Base-by-base conservation (phyloP, 1,284 basidiomycete genomes). In the Leccinum pachyderme region DNA sequence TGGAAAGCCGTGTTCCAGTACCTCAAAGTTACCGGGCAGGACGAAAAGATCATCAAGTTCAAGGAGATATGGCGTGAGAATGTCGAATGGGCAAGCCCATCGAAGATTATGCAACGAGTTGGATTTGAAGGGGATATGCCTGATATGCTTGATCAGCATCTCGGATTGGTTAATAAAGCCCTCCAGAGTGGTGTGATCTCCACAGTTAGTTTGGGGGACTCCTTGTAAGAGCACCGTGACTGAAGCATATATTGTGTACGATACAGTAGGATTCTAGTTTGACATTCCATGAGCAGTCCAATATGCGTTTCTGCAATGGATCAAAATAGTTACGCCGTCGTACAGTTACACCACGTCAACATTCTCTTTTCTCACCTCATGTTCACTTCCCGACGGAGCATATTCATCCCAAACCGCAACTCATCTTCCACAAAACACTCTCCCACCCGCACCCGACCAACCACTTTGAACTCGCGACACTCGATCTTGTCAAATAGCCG, bases 401-500 rank as follows among this genome's bases (percentile, higher is more conserved):
- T 59, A 0, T 66, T 63, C 32, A 67, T 52, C n/a, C 64, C 65
- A n/a, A 70, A 63, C 7, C 28, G 59, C 43, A 54, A 43, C 33
- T 53, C 57, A 6, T 8, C 29, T 37, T 65, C 60, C 11, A 65
- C 18, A 4, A 25, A 54, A 8, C 18, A 27, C 37, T 60, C 54
- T 33, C 56, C 53, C 3, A 67, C 13, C 61, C 65, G 55, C 18
- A 62, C 56, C 9, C 52, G 53, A 9, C 63, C 57, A 47, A 58
- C 55, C 28, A 73, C 22, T 43, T 57, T 59, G 55, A 73, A 73
- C 52, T 64, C 55, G 2, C 69, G 63, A 44, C 65, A 67, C 2
- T 75, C 72, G 28, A 56, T 51, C 62, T 65, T 72, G 24, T 71
- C 60, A 45, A 74, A 73, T 33, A 74, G 48, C 13, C 57, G 49